phyloP scores from a whole-genome alignment of 2,329 filamentous ascomycete species.

The Aspergillus fischeri region DNA sequence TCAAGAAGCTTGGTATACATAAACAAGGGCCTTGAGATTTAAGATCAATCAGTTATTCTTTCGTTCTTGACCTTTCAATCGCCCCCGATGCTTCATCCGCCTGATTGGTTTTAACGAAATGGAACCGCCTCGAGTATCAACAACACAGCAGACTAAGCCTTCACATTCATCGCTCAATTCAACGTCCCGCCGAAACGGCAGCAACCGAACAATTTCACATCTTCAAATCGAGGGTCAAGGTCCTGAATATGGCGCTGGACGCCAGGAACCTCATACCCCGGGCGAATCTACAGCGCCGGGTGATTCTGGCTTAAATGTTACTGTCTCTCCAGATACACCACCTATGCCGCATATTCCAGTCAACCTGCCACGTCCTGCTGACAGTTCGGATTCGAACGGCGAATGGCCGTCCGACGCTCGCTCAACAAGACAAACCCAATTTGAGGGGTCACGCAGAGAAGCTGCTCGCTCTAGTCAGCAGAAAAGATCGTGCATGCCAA shows the following conservation, averaged over 20 bases:
- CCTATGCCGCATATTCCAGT: slow-evolving; percentile 2
- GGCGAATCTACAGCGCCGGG: slow-evolving; percentile 1
- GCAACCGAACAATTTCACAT: neutral
- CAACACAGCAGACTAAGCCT: neutral
- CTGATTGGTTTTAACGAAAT: slow-evolving; percentile 3
- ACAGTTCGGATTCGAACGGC: neutral
- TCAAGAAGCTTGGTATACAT: neutral
- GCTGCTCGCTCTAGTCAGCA: slow-evolving; percentile 1
- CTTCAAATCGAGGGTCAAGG: slow-evolving; percentile 1
- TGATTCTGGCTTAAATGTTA: neutral
- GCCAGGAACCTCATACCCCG: slow-evolving; percentile 2
- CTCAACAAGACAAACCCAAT: slow-evolving; percentile 2
- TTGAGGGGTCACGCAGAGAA: slow-evolving; percentile 6
- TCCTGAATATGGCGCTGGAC: slow-evolving; percentile 5
- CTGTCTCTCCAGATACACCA: slow-evolving; percentile 2
- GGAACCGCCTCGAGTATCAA: neutral
- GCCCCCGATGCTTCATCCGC: slow-evolving; percentile 10
- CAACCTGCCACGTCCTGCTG: slow-evolving; percentile 1
- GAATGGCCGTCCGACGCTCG: neutral
- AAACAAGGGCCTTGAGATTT: neutral
- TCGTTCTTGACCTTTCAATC: neutral
- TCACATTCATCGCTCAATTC: neutral
- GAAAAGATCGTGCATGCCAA: slow-evolving; percentile 29
- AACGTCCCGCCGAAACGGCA: neutral
- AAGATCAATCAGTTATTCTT: neutral